Conservation (phyloP, 2,329 filamentous ascomycete genomes). For the Sporothrix euskadiensis region DNA sequence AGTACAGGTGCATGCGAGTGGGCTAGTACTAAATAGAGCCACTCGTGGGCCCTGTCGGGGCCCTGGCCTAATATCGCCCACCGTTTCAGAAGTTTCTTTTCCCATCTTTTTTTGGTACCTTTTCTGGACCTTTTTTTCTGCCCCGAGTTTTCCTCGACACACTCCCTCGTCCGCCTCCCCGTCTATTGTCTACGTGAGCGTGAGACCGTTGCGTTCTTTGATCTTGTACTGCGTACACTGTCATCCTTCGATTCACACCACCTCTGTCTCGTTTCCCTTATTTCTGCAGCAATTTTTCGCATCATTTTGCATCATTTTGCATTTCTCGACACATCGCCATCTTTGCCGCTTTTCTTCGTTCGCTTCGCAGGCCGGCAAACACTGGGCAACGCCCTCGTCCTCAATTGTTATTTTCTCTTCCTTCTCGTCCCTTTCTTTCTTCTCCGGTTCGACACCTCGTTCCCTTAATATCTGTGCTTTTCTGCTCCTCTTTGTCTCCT, state of each 20-base stretch:
- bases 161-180: background rate
- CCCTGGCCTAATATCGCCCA: conserved; percentile 19
- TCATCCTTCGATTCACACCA: background rate
- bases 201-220: background rate
- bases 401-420: background rate
- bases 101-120: conserved; percentile 7
- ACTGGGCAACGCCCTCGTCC: background rate
- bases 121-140: background rate
- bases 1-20: background rate
- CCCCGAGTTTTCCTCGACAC: background rate
- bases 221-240: conserved; percentile 10
- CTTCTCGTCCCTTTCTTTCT: background rate
- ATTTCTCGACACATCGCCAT: background rate
- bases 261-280: background rate
- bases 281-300: background rate
- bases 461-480: conserved; percentile 4
- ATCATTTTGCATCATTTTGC: background rate
- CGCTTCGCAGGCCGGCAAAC: conserved; percentile 16
- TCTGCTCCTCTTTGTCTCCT: background rate
- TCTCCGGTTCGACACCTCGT: conserved; percentile 7
- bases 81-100: conserved; percentile 25
- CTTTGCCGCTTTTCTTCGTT: background rate
- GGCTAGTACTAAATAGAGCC: conserved; percentile 1
- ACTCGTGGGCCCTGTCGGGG: background rate
- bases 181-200: background rate